A percentile compares a stretch with the other conserved stretches of the same genome.
Conservation (phyloP, 2,329 filamentous ascomycete genomes). For the Xylaria sp. region DNA sequence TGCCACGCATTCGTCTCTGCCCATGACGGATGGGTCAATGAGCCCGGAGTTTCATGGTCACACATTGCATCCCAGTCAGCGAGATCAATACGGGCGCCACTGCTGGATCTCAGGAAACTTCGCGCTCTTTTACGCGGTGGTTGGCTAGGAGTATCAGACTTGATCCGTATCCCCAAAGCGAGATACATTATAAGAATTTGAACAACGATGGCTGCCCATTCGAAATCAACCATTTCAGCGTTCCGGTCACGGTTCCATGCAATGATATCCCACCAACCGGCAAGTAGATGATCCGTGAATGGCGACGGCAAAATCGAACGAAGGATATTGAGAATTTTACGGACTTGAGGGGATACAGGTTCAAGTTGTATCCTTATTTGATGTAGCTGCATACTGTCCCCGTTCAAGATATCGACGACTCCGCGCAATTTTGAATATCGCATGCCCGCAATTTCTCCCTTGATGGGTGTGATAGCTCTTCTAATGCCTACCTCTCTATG, state of each 20-base stretch:
- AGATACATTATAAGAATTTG: conserved; percentile 72
- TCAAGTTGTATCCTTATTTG: conserved; percentile 74
- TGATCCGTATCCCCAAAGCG: conserved; percentile 58
- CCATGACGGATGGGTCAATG: conserved; percentile 64
- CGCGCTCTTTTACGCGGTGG: conserved; percentile 39
- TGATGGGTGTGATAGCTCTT: conserved; percentile 58
- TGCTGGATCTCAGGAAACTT: conserved; percentile 47
- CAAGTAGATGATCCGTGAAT: conserved; percentile 68
- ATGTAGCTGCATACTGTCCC: conserved; percentile 67
- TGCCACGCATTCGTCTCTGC: conserved; percentile 73
- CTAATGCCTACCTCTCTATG: conserved; percentile 62
- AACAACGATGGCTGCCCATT: conserved; percentile 76
- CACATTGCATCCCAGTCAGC: conserved; percentile 61
- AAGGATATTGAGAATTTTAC: conserved; percentile 68
- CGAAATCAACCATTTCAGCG: conserved; percentile 60
- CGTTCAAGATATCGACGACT: conserved; percentile 72
- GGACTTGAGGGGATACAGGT: conserved; percentile 70
- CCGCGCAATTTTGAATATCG: conserved; percentile 68
- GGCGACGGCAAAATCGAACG: conserved; percentile 70
- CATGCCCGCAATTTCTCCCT: conserved; percentile 63
- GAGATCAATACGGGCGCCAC: conserved; percentile 46
- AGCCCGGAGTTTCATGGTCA: conserved; percentile 57
- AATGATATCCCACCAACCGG: conserved; percentile 78
- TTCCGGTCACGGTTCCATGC: conserved; percentile 70
- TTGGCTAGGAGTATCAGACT: conserved; percentile 40